Conservation (phyloP, 2,329 filamentous ascomycete species). For the Beauveria sp. region DNA sequence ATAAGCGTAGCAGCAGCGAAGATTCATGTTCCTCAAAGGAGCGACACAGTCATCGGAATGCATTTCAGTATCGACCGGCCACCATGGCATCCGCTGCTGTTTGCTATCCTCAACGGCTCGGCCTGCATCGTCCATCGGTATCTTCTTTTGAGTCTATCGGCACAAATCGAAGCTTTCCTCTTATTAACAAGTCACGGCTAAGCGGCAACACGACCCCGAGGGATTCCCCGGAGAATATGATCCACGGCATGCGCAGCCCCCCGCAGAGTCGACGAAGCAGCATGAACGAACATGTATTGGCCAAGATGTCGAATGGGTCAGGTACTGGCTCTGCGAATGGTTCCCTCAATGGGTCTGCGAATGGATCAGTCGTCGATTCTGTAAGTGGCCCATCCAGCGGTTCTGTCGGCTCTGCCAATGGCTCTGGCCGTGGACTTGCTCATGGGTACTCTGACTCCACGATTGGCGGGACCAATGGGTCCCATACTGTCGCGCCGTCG, state of each 20-base stretch:
- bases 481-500: conserved; percentile 19
- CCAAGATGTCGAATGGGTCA: not conserved
- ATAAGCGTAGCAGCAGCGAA: conserved; percentile 7
- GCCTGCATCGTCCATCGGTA: conserved; percentile 45
- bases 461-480: conserved; percentile 21
- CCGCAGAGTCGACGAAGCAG: conserved; percentile 2
- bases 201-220: conserved; percentile 41
- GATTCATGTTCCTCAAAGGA: conserved; percentile 16
- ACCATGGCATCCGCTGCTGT: not conserved
- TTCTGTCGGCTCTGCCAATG: not conserved
- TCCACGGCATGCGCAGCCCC: conserved; percentile 18
- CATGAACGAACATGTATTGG: conserved; percentile 2
- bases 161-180: conserved; percentile 54
- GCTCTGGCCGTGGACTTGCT: not conserved
- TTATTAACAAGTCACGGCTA: conserved; percentile 45
- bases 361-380: not conserved
- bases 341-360: not conserved
- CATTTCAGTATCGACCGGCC: conserved; percentile 1
- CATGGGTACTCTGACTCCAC: not conserved
- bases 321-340: not conserved
- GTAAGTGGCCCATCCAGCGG: not conserved
- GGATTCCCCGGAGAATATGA: conserved; percentile 42
- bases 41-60: conserved; percentile 13
- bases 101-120: conserved; percentile 12
- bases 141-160: conserved; percentile 51